Evolutionary conservation across 441 rosid species (phyloP).

Genomic region (Metrosideros polymorpha): DNA sequence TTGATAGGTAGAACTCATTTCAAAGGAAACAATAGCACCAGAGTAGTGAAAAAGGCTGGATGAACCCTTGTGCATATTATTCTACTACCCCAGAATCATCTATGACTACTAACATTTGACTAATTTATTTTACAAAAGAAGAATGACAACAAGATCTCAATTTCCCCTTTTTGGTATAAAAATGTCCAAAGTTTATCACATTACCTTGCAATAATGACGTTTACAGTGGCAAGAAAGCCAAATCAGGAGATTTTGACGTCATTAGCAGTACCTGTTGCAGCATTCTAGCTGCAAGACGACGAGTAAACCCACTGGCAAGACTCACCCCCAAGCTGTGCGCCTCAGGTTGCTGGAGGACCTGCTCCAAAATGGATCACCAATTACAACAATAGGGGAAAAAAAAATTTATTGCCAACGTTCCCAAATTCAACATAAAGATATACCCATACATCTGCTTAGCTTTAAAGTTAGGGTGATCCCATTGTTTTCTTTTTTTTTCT

Average conservation of each 20-base stretch:
- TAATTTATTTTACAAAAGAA: not conserved
- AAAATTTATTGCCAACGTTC: not conserved
- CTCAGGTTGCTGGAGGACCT: conserved; percentile 92
- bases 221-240: conserved; percentile 17
- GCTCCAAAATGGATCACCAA: conserved; percentile 4
- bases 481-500: not conserved
- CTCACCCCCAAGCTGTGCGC: conserved; percentile 67
- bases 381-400: not conserved
- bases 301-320: conserved; percentile 69
- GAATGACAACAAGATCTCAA: not conserved
- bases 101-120: not conserved
- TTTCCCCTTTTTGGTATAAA: not conserved
- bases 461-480: not conserved
- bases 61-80: not conserved
- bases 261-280: conserved; percentile 76
- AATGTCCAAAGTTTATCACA: conserved; percentile 7
- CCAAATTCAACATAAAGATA: not conserved
- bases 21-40: not conserved
- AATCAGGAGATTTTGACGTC: conserved; percentile 33
- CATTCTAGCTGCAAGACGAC: conserved; percentile 82
- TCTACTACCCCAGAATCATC: not conserved
- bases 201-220: not conserved
- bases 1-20: not conserved
- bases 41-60: not conserved
- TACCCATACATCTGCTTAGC: not conserved